Conservation (phyloP, 495 filamentous ascomycete species). For the Penicillium paradoxum region DNA sequence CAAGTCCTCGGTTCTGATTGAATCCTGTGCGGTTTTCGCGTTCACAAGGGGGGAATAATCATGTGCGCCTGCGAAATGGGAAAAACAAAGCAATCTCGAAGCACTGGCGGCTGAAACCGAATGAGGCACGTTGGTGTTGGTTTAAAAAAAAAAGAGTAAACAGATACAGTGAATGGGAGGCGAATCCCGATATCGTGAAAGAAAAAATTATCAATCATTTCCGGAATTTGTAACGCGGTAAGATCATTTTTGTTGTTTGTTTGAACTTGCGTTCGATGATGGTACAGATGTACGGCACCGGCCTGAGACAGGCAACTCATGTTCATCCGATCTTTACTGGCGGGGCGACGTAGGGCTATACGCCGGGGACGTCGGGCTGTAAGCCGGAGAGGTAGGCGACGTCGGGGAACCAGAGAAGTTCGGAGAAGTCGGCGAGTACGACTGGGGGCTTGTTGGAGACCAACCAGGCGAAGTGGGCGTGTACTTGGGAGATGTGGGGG, state of each 20-base stretch:
- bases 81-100: conserved; percentile 23
- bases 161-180: conserved; percentile 26
- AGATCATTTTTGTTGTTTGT: conserved; percentile 38
- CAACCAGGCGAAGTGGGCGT: conserved; percentile 69
- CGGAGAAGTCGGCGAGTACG: conserved; percentile 75
- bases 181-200: conserved; percentile 34
- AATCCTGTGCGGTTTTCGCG: not conserved
- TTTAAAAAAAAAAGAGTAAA: conserved; percentile 21
- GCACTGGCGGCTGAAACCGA: conserved; percentile 15
- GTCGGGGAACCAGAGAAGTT: conserved; percentile 59
- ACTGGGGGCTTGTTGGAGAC: conserved; percentile 63
- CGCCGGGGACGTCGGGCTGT: conserved; percentile 52
- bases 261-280: conserved; percentile 30
- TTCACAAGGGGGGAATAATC: conserved; percentile 6
- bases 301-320: conserved; percentile 18
- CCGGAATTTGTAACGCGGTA: conserved; percentile 36
- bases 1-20: not conserved
- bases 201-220: conserved; percentile 43
- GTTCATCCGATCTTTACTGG: conserved; percentile 31
- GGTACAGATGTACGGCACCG: conserved; percentile 39
- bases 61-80: conserved; percentile 23
- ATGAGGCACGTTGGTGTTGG: conserved; percentile 3
- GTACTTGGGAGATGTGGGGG: conserved; percentile 65
- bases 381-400: conserved; percentile 51
- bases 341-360: conserved; percentile 49